Evolutionary conservation across 495 filamentous ascomycete genomes (phyloP).

Genomic region (Aspergillus indologenus): DNA sequence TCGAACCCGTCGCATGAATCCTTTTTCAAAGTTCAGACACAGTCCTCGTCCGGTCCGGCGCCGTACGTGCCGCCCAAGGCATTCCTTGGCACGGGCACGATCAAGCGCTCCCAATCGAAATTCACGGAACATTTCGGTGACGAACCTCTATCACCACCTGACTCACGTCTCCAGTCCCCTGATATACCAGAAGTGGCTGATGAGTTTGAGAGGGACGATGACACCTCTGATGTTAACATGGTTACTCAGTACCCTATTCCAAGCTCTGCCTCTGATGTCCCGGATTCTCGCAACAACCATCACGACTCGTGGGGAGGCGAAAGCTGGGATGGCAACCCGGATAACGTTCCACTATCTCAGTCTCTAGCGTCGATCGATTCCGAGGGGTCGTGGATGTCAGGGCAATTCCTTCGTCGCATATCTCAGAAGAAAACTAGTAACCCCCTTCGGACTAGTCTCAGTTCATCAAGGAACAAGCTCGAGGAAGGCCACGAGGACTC

Average conservation of each 20-base stretch:
- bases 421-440: slow-evolving; percentile 44
- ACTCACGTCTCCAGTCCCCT: slow-evolving; percentile 71
- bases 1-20: slow-evolving; percentile 88
- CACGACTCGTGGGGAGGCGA: slow-evolving; percentile 37
- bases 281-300: slow-evolving; percentile 25
- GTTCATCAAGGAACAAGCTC: slow-evolving; percentile 34
- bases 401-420: slow-evolving; percentile 54
- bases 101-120: slow-evolving; percentile 79
- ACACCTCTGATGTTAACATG: slow-evolving; percentile 20
- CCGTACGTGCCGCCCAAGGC: slow-evolving; percentile 41
- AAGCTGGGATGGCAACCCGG: slow-evolving; percentile 31
- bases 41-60: slow-evolving; percentile 31
- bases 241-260: slow-evolving; percentile 27
- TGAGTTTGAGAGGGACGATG: slow-evolving; percentile 24
- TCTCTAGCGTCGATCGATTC: slow-evolving; percentile 86
- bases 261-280: slow-evolving; percentile 27
- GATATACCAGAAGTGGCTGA: slow-evolving; percentile 39
- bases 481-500: slow-evolving; percentile 26
- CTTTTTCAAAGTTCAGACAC: slow-evolving; percentile 49
- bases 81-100: slow-evolving; percentile 49
- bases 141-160: slow-evolving; percentile 73
- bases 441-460: slow-evolving; percentile 44
- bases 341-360: slow-evolving; percentile 55
- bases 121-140: slow-evolving; percentile 94
- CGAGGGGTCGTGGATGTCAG: slow-evolving; percentile 90